Base-by-base conservation (phyloP, 768 basidiomycete genomes). In the Kwoniella sp. region DNA sequence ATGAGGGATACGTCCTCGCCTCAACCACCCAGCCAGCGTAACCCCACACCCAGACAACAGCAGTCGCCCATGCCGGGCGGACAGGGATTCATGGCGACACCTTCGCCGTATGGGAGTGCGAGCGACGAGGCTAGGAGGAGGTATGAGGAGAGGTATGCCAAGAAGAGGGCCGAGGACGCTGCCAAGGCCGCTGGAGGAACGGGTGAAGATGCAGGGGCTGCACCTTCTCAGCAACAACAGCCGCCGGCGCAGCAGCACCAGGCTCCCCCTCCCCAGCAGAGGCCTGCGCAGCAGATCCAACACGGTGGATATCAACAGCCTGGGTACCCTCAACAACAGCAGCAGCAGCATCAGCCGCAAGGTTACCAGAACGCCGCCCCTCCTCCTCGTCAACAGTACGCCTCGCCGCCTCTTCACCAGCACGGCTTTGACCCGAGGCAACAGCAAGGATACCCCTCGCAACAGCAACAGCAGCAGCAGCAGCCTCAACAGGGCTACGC, bases 91-190 rank as follows among this genome's bases (percentile, higher is more conserved):
- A 64, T 66, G 67, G 27, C 22, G 8, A 55, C 65, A 12, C 67
- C 67, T 7, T 45, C 38, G 19, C 67, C 67, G 15, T 69, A 66
- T 42, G 67, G 67, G 20, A 57, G 57, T n/a, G 67, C 66, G n/a
- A 57, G 54, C 29, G 63, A 65, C 31, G 69, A 70, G 44, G 69
- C 69, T 28, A 60, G 63, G 46, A 56, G 69, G 52, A 57, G 69
- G 48, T 70, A 70, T 29, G 69, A 70, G 40, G 69, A 70, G 63
- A 40, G 67, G 40, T 71, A 68, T 44, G 62, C 56, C 28, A 66
- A 63, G 58, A 71, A 69, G 46, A 56, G 55, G 32, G 57, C 53
- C 12, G 60, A 64, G 41, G 65, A 59, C 12, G 64, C 60, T 26
- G 67, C 62, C 3, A 57, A 57, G 14, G 51, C 59, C 20, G 45